Evolutionary conservation across 1,284 basidiomycete species (phyloP).

Genomic region (Apiotrichum laibachii): DNA sequence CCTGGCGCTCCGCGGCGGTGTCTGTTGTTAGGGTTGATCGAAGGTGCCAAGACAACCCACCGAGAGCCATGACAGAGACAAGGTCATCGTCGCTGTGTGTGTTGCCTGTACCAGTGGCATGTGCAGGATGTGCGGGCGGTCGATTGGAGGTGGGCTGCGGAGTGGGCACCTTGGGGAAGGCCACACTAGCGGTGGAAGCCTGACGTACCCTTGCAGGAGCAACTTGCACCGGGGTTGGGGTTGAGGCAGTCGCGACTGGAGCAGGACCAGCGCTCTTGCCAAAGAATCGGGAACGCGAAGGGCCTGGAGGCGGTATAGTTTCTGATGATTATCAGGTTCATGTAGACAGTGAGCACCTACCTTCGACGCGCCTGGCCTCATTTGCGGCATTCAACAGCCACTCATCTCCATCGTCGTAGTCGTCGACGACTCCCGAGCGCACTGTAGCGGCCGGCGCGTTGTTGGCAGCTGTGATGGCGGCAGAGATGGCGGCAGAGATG

Average conservation of each 20-base stretch:
- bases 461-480: no score
- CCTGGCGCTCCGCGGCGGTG: neutral
- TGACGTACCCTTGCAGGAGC: no score
- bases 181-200: no score
- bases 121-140: no score
- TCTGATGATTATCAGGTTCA: neutral
- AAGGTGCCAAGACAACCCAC: neutral
- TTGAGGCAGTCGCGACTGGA: no score
- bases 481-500: no score
- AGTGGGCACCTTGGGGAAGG: no score
- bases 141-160: no score
- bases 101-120: no score
- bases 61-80: conserved; percentile 8
- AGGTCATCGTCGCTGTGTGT: neutral
- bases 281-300: neutral
- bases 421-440: neutral
- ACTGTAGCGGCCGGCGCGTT: no score
- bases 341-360: neutral
- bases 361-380: conserved; percentile 2
- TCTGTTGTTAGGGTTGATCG: conserved; percentile 2
- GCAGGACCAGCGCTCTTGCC: neutral
- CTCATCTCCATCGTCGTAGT: conserved; percentile 1
- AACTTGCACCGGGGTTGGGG: no score
- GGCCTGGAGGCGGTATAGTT: neutral
- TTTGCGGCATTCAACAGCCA: conserved; percentile 5